phyloP scores from a whole-genome alignment of 2,329 filamentous ascomycete species.

The Fusarium sp. region DNA sequence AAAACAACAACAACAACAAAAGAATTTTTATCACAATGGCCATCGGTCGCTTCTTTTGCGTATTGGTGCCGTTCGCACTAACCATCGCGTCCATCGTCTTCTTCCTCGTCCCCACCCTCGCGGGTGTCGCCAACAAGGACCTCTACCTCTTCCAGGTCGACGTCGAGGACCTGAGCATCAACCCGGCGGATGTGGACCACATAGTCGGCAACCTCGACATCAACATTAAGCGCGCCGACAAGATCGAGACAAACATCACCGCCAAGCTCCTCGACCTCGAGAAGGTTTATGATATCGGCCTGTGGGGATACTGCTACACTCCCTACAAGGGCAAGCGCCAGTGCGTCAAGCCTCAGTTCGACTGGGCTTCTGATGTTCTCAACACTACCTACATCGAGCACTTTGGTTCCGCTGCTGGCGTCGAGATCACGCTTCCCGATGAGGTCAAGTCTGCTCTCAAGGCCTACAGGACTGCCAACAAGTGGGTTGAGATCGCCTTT shows the following conservation, averaged over 20 bases:
- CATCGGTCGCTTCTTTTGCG: conserved; percentile 82
- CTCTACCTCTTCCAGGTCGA: conserved; percentile 69
- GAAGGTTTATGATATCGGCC: conserved; percentile 77
- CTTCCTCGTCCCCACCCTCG: conserved; percentile 64
- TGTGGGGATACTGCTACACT: conserved; percentile 87
- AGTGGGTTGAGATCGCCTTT: conserved; percentile 86
- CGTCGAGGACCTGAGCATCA: conserved; percentile 62
- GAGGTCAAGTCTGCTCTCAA: conserved; percentile 72
- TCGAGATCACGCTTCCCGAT: conserved; percentile 70
- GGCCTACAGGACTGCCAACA: conserved; percentile 74
- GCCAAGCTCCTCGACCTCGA: conserved; percentile 57
- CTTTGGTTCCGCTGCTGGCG: conserved; percentile 51
- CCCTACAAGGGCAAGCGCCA: conserved; percentile 60
- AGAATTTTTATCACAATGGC: conserved; percentile 53
- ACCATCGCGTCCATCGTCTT: conserved; percentile 80
- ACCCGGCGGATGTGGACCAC: conserved; percentile 47
- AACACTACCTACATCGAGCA: conserved; percentile 64
- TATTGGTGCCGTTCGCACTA: conserved; percentile 83
- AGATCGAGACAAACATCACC: conserved; percentile 58
- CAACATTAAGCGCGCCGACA: conserved; percentile 38
- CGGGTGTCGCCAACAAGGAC: conserved; percentile 63
- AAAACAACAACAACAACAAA: conserved; percentile 4
- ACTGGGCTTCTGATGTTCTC: conserved; percentile 79
- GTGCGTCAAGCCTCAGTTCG: conserved; percentile 74
- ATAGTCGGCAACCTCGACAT: conserved; percentile 47